phyloP scores from a whole-genome alignment of 2,329 filamentous ascomycete genomes.

The Fusarium aywerte region DNA sequence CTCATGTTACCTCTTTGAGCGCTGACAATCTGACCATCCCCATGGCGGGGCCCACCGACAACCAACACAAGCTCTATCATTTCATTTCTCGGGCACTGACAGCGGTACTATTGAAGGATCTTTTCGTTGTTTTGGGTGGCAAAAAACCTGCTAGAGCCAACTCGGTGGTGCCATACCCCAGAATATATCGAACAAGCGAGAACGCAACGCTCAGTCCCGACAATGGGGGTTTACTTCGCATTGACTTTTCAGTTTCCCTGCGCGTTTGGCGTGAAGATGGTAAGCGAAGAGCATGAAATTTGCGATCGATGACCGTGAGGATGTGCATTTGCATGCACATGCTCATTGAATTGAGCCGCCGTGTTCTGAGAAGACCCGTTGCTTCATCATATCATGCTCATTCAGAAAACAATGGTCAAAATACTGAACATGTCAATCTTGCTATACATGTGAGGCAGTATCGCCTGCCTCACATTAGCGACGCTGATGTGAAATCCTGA shows the following conservation, averaged over 20 bases:
- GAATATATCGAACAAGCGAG: slow-evolving; percentile 38
- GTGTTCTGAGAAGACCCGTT: no score
- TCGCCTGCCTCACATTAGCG: not conserved
- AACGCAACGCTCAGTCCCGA: slow-evolving; percentile 27
- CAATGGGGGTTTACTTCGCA: not conserved
- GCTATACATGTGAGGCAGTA: not conserved
- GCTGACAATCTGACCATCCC: slow-evolving; percentile 37
- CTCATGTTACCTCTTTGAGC: slow-evolving; percentile 33
- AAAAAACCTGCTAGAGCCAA: slow-evolving; percentile 24
- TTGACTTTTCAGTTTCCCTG: not conserved
- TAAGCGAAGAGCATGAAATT: slow-evolving; percentile 13
- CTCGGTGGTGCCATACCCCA: slow-evolving; percentile 39
- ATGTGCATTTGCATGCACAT: not conserved
- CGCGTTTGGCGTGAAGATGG: not conserved
- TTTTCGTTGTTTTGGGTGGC: not conserved
- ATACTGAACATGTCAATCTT: not conserved
- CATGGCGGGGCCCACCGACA: slow-evolving; percentile 34
- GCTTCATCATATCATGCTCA: not conserved
- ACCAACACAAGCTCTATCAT: slow-evolving; percentile 12
- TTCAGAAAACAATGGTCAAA: not conserved
- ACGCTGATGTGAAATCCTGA: not conserved
- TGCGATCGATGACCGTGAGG: not conserved
- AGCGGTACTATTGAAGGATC: not conserved
- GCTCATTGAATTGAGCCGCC: not conserved
- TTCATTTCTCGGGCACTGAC: not conserved